A percentile compares a stretch with the other conserved stretches of the same genome.
phyloP scores from a whole-genome alignment of 495 filamentous ascomycete species.

The Aspergillus affinis region DNA sequence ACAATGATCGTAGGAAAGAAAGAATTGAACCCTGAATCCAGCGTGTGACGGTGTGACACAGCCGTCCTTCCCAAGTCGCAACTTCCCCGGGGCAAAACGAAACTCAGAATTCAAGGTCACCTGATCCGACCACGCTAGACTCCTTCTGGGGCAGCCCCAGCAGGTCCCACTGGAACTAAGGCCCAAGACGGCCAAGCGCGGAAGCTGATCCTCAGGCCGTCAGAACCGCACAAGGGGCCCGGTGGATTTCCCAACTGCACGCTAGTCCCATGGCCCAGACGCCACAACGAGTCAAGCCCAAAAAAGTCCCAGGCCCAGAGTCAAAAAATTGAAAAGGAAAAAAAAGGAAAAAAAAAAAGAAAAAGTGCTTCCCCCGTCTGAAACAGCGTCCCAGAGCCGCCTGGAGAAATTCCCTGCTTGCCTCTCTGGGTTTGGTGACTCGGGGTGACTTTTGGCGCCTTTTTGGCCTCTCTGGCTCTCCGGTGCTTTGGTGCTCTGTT shows the following conservation, averaged over 20 bases:
- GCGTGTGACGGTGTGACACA: too few species aligned
- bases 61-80: too few species aligned
- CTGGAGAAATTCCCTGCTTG: constrained; percentile 20
- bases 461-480: not conserved
- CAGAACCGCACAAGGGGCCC: constrained; percentile 21
- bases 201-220: constrained; percentile 20
- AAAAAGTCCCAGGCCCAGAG: constrained; percentile 13
- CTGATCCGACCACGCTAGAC: not conserved
- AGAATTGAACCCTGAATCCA: too few species aligned
- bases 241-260: constrained; percentile 25
- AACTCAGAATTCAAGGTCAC: not conserved
- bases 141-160: not conserved
- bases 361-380: constrained; percentile 7
- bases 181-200: constrained; percentile 10
- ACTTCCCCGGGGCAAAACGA: too few species aligned
- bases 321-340: constrained; percentile 1
- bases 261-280: constrained; percentile 26
- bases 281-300: constrained; percentile 25
- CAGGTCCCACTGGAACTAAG: constrained; percentile 1
- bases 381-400: constrained; percentile 25
- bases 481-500: not conserved
- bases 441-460: not conserved
- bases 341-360: too few species aligned
- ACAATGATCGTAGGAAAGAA: too few species aligned
- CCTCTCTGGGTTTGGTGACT: not conserved